Conservation (phyloP, 495 filamentous ascomycete genomes). For the Polyplosphaeria fusca region DNA sequence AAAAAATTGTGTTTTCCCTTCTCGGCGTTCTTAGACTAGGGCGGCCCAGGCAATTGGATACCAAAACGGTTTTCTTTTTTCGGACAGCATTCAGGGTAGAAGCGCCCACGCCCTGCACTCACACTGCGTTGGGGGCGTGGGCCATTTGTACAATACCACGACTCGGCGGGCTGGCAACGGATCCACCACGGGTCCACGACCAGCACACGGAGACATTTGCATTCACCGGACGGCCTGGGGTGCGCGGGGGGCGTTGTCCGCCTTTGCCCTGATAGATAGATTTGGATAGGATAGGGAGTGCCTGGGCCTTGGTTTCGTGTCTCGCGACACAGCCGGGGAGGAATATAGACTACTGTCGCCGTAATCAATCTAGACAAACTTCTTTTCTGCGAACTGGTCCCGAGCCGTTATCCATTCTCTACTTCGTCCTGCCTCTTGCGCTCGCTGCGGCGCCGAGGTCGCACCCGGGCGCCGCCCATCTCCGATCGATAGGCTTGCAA, state of each 20-base stretch:
- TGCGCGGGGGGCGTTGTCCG: constrained; percentile 21
- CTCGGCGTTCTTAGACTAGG: constrained; percentile 34
- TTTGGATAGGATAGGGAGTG: constrained; percentile 18
- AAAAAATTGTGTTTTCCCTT: constrained; percentile 16
- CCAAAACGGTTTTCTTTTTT: constrained; percentile 32
- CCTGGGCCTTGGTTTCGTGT: constrained; percentile 28
- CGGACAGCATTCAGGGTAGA: constrained; percentile 32
- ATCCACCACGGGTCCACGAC: constrained; percentile 17
- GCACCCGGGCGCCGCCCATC: constrained; percentile 24
- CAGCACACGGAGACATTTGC: constrained; percentile 22
- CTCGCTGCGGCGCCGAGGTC: neutral
- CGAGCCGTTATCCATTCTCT: constrained; percentile 1
- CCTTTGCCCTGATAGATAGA: constrained; percentile 3
- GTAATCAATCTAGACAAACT: constrained; percentile 30
- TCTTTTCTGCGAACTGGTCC: constrained; percentile 1
- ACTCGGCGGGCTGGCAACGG: constrained; percentile 22
- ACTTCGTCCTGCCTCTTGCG: neutral
- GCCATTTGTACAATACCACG: constrained; percentile 30
- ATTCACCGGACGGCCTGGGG: constrained; percentile 24
- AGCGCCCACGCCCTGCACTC: constrained; percentile 30
- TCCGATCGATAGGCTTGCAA: constrained; percentile 19
- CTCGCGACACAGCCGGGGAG: constrained; percentile 23
- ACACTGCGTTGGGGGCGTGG: constrained; percentile 24
- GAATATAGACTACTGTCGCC: constrained; percentile 24
- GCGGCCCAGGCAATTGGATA: constrained; percentile 34